Evolutionary conservation across 495 filamentous ascomycete genomes (phyloP).

Genomic region (Glonium stellatum): DNA sequence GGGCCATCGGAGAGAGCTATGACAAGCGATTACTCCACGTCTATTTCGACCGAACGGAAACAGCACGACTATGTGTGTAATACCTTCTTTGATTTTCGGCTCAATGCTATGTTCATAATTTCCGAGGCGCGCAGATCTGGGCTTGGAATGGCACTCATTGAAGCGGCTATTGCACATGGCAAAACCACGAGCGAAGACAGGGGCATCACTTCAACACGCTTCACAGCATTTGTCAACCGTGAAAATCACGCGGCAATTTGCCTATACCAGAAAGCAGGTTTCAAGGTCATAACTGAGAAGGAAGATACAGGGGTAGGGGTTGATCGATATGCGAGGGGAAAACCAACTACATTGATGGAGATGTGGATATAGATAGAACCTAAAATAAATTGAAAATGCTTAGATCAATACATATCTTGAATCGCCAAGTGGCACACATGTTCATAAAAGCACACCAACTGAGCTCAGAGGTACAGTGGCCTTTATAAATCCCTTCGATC

Average conservation of each 20-base stretch:
- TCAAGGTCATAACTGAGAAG: neutral
- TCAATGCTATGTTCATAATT: constrained; percentile 13
- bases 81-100: neutral
- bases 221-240: neutral
- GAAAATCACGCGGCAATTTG: neutral
- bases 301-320: neutral
- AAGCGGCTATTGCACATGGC: constrained; percentile 8
- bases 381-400: too few relatives aligned
- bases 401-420: too few relatives aligned
- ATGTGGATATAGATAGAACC: neutral
- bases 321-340: too few relatives aligned
- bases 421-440: too few relatives aligned
- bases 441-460: too few relatives aligned
- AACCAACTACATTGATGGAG: neutral
- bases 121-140: constrained; percentile 5
- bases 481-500: too few relatives aligned
- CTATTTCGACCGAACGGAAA: neutral
- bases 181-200: neutral
- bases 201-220: neutral
- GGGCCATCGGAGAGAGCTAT: neutral
- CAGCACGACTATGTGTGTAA: neutral
- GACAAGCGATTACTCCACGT: neutral
- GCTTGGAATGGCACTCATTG: constrained; percentile 14
- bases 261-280: neutral
- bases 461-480: too few relatives aligned